These are phyloP conservation scores for Mycena olivaceomarginata DNA, from an alignment of 768 basidiomycete genomes.

Conservation along the genomic window DNA sequence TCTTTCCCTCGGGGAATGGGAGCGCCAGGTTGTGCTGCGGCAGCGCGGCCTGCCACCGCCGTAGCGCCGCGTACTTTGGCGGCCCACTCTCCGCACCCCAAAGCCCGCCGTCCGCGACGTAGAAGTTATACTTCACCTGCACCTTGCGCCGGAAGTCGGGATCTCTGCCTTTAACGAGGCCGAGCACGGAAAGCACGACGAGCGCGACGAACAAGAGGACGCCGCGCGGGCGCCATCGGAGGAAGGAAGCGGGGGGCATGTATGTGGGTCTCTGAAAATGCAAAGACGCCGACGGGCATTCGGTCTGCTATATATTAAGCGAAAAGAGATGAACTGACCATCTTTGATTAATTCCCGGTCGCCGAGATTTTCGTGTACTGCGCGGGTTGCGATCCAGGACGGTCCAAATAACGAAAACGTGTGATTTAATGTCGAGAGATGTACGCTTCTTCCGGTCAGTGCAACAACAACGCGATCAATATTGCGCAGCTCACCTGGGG, in stretches of 20 bases:
- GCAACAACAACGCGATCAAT: no score
- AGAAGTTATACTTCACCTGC: neutral
- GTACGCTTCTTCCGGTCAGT: no score
- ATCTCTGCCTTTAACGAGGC: neutral
- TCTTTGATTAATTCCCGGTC: no score
- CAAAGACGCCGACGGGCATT: no score
- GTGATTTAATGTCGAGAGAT: no score
- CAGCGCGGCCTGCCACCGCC: slow-evolving; percentile 60
- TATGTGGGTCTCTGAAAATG: neutral
- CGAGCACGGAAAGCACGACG: neutral
- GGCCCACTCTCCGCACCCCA: slow-evolving; percentile 45
- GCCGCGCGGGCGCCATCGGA: neutral
- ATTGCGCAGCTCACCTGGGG: no score
- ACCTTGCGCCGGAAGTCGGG: neutral
- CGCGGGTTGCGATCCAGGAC: no score
- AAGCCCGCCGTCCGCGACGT: neutral
- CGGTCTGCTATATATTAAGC: no score
- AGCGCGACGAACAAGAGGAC: neutral
- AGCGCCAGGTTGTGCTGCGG: slow-evolving; percentile 69
- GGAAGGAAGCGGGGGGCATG: neutral
- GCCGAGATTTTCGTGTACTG: no score
- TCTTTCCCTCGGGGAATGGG: slow-evolving; percentile 65
- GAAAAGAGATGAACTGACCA: no score
- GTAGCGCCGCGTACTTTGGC: slow-evolving; percentile 58
- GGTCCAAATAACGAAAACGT: no score